A percentile compares a stretch with the other conserved stretches of the same genome.
Conservation (phyloP, 257 asterid species). For the Nicotiana undulata region DNA sequence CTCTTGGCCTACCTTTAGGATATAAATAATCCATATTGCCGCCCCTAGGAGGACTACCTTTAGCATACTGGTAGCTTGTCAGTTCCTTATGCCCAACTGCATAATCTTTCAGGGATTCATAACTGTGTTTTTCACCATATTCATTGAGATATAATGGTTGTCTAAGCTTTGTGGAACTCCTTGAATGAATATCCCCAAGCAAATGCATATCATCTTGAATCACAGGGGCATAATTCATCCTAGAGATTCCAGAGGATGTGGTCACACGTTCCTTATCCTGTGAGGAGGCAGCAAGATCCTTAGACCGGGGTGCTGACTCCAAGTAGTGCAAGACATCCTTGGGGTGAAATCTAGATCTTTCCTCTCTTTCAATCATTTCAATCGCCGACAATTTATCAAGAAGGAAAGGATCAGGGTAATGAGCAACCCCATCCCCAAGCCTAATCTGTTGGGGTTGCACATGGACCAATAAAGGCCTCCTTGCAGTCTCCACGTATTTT, state of each 20-base stretch:
- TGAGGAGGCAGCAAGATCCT: background rate
- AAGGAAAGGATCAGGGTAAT: constrained; percentile 17
- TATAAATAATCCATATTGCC: constrained; percentile 10
- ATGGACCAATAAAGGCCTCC: background rate
- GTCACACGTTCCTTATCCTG: constrained; percentile 8
- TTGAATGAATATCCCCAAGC: background rate
- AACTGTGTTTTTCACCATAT: constrained; percentile 6
- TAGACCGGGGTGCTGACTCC: constrained; percentile 8
- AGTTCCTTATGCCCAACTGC: constrained; percentile 4
- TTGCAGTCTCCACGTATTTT: constrained; percentile 8
- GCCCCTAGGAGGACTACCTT: background rate
- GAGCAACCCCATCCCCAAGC: background rate
- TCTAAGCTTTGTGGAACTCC: background rate
- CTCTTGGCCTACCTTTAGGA: background rate
- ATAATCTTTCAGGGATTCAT: constrained; percentile 4
- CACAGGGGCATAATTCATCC: constrained; percentile 10
- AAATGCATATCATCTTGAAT: constrained; percentile 8
- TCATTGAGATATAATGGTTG: background rate
- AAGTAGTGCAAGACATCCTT: background rate
- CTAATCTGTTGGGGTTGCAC: background rate
- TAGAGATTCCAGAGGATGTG: constrained; percentile 10
- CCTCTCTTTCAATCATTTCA: constrained; percentile 11
- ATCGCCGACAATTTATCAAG: constrained; percentile 10
- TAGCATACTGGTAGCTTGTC: constrained; percentile 5
- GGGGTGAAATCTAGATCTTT: constrained; percentile 5